Base-by-base conservation (phyloP, 495 filamentous ascomycete genomes). In the Terfezia boudieri region DNA sequence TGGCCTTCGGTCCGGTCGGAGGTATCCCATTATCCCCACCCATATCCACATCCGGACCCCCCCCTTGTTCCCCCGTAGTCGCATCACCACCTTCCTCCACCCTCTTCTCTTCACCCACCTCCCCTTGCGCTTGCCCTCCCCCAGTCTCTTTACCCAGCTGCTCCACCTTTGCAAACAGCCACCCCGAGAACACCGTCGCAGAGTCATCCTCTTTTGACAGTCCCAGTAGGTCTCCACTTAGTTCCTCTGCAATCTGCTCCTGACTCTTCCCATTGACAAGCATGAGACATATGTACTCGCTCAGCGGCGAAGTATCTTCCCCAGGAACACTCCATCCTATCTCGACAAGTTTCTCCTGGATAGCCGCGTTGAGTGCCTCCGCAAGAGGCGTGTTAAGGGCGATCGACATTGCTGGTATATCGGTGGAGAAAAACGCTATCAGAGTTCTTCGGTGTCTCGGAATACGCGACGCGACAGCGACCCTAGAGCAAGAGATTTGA, bases 261-360 rank as follows among this genome's bases (percentile, higher is more conserved):
- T 90, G 80, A 8, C 81, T 84, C 69, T 94, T 94, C 55, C 87
- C 84, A 66, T 95, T 95, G 55, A 82, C 84, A 35, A 98, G 75
- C 89, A 95, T 96, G 53, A 94, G 74, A 49, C 94, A 82, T 58
- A 98, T 89, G 66, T 95, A 98, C 68, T 98, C 90, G 46, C 85
- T 81, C 55, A 98, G 74, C 11, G 86, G 83, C 14, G 82, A 79
- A 62, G 85, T 89, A 63, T 88, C 84, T 58, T 76, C 73, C 55
- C 78, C 81, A 46, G 81, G 83, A 49, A 80, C 77, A 48, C 78
- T 83, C 90, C 89, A 95, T 55, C 86, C 87, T 55, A 88, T 81
- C 67, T 98, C 89, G n/a, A 86, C 79, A 60, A 98, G 70, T 69
- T 95, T 95, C n/a, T 83, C 81, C 66, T 89, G 84, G 52, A 94